These are phyloP conservation scores for Monosporascus sp. DNA, from an alignment of 2,329 filamentous ascomycete genomes.

Conservation along the genomic window DNA sequence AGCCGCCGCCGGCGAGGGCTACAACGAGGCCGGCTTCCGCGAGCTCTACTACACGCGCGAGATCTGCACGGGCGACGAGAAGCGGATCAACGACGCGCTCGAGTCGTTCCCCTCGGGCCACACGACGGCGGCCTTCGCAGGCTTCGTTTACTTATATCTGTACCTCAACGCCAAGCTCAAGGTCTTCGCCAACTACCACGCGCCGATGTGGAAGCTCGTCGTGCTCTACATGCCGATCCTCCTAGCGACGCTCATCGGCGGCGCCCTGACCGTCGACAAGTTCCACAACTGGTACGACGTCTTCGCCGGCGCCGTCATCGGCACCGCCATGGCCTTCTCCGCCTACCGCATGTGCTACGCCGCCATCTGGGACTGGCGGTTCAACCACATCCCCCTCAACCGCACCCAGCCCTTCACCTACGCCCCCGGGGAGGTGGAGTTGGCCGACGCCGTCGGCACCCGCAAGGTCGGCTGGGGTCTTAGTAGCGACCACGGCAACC, in stretches of 20 bases:
- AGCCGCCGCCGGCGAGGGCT: conserved; percentile 35
- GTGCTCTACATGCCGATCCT: conserved; percentile 61
- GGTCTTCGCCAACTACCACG: conserved; percentile 67
- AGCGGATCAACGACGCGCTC: conserved; percentile 62
- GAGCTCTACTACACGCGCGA: conserved; percentile 63
- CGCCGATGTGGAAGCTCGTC: conserved; percentile 68
- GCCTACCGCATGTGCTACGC: conserved; percentile 65
- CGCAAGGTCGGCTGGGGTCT: conserved; percentile 56
- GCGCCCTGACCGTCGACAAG: conserved; percentile 66
- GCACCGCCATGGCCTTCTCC: conserved; percentile 59
- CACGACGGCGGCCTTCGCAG: conserved; percentile 67
- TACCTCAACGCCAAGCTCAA: conserved; percentile 78
- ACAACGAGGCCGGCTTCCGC: conserved; percentile 47
- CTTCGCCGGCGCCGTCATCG: conserved; percentile 61
- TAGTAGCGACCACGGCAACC: conserved; percentile 28
- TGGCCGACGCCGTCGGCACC: conserved; percentile 53
- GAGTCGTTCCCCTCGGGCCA: conserved; percentile 72
- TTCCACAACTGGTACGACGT: conserved; percentile 74
- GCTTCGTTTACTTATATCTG: conserved; percentile 64
- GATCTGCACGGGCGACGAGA: conserved; percentile 62
- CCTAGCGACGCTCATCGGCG: conserved; percentile 62
- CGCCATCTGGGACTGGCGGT: conserved; percentile 62
- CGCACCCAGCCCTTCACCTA: conserved; percentile 52
- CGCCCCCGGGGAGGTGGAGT: conserved; percentile 34
- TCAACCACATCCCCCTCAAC: conserved; percentile 59